These are phyloP conservation scores for Penicillium longicatenatum DNA, from an alignment of 495 filamentous ascomycete species.

Conservation along the genomic window DNA sequence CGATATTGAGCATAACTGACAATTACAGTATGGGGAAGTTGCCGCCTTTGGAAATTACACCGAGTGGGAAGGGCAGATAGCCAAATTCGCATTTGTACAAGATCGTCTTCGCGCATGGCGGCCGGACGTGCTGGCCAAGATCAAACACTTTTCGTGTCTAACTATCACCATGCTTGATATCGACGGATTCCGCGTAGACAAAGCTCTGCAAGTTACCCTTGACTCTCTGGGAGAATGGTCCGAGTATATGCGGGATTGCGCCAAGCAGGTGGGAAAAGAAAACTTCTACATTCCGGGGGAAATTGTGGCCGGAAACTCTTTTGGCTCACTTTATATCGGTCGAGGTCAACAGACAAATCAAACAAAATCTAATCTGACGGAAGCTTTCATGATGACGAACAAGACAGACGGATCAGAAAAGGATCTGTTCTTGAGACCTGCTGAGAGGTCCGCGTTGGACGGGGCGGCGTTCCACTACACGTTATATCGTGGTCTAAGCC, in stretches of 20 bases:
- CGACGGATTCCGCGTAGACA: constrained; percentile 70
- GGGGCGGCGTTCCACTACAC: constrained; percentile 71
- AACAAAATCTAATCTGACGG: constrained; percentile 36
- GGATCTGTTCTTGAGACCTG: constrained; percentile 12
- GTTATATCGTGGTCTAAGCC: constrained; percentile 63
- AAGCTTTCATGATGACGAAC: constrained; percentile 50
- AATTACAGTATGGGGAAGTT: constrained; percentile 57
- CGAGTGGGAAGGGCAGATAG: constrained; percentile 66
- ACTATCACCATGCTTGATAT: constrained; percentile 62
- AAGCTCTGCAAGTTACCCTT: constrained; percentile 65
- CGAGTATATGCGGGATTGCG: constrained; percentile 55
- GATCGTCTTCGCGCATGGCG: constrained; percentile 74
- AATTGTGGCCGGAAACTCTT: constrained; percentile 63
- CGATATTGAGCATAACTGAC: constrained; percentile 9
- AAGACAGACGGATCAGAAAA: constrained; percentile 15
- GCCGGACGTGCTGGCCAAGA: constrained; percentile 55
- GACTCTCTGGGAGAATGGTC: constrained; percentile 63
- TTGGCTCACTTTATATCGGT: constrained; percentile 67
- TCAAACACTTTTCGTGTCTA: constrained; percentile 67
- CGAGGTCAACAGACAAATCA: constrained; percentile 60
- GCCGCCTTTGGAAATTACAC: constrained; percentile 69
- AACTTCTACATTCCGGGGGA: constrained; percentile 70
- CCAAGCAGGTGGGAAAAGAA: constrained; percentile 53
- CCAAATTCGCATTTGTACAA: constrained; percentile 75
- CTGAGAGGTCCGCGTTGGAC: constrained; percentile 58